Evolutionary conservation across 2,329 filamentous ascomycete genomes (phyloP).

Genomic region (Drechslerella dactyloides): DNA sequence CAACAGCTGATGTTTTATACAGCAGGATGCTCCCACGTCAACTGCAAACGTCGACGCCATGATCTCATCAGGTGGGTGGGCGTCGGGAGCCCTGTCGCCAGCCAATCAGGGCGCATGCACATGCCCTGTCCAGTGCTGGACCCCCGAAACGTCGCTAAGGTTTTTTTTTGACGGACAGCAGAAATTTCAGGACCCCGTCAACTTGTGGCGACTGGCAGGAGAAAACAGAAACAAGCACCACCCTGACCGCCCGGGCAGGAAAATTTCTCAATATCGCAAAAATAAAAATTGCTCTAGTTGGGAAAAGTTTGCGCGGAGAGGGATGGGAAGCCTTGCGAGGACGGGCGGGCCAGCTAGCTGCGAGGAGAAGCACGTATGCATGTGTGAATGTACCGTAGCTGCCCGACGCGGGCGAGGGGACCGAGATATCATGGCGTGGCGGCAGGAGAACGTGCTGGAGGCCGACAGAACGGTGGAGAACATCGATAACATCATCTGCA

Average conservation of each 20-base stretch:
- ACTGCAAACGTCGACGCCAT: conserved; percentile 15
- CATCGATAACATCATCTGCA: too few species aligned
- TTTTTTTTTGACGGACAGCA: conserved; percentile 24
- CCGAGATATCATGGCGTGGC: too few species aligned
- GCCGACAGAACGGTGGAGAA: background rate
- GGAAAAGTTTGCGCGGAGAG: conserved; percentile 5
- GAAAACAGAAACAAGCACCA: too few species aligned
- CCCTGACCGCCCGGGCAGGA: too few species aligned
- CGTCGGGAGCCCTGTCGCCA: background rate
- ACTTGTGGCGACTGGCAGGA: conserved; percentile 29
- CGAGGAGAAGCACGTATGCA: background rate
- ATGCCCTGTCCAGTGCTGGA: background rate
- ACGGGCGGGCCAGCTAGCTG: too few species aligned
- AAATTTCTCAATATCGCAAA: background rate
- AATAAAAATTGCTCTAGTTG: conserved; percentile 20
- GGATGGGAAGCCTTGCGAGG: background rate
- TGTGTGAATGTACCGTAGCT: too few species aligned
- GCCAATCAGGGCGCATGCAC: background rate
- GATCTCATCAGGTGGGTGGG: conserved; percentile 38
- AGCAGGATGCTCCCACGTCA: conserved; percentile 11
- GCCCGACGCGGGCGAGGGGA: too few species aligned
- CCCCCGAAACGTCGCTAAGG: conserved; percentile 24
- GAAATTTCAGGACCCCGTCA: conserved; percentile 34
- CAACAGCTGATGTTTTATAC: too few species aligned
- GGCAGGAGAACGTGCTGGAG: too few species aligned